phyloP scores from a whole-genome alignment of 2,329 filamentous ascomycete species.

The Penicillium sp. region DNA sequence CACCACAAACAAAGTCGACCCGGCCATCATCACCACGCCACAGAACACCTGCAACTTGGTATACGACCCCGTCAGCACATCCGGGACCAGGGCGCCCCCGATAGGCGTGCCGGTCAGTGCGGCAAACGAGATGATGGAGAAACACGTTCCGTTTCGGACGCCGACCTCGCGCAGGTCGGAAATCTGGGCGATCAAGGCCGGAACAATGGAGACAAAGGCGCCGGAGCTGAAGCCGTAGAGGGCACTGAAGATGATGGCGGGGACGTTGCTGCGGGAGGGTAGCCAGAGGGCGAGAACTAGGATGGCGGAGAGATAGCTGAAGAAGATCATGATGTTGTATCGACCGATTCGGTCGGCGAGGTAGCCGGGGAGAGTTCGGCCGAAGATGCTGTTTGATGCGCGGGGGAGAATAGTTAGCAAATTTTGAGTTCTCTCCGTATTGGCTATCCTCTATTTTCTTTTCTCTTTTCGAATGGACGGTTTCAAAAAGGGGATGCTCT shows the following conservation, averaged over 20 bases:
- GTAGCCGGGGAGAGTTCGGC: constrained; percentile 29
- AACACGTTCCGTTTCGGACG: constrained; percentile 59
- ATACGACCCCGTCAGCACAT: constrained; percentile 23
- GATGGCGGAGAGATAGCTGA: constrained; percentile 31
- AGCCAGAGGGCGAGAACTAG: constrained; percentile 50
- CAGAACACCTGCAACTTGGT: constrained; percentile 23
- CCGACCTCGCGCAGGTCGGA: constrained; percentile 65
- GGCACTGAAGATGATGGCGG: constrained; percentile 59
- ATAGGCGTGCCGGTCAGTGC: constrained; percentile 48
- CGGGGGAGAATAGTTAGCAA: no score
- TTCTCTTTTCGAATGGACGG: no score
- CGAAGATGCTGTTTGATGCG: constrained; percentile 21
- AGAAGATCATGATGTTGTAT: constrained; percentile 44
- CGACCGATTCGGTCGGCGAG: constrained; percentile 26
- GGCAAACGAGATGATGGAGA: constrained; percentile 57
- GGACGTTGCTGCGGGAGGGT: constrained; percentile 47
- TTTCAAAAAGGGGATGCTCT: background rate
- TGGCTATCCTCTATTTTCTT: no score
- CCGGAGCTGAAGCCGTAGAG: constrained; percentile 66
- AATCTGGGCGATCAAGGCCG: constrained; percentile 64
- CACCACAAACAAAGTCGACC: constrained; percentile 18
- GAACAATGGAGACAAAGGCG: constrained; percentile 57
- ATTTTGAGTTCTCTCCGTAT: no score
- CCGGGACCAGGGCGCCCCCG: constrained; percentile 23
- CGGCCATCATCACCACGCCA: constrained; percentile 23